Evolutionary conservation across 768 basidiomycete genomes (phyloP), one percentile per base, ranked within the genome.

Genomic region (Termitomyces sp.): DNA sequence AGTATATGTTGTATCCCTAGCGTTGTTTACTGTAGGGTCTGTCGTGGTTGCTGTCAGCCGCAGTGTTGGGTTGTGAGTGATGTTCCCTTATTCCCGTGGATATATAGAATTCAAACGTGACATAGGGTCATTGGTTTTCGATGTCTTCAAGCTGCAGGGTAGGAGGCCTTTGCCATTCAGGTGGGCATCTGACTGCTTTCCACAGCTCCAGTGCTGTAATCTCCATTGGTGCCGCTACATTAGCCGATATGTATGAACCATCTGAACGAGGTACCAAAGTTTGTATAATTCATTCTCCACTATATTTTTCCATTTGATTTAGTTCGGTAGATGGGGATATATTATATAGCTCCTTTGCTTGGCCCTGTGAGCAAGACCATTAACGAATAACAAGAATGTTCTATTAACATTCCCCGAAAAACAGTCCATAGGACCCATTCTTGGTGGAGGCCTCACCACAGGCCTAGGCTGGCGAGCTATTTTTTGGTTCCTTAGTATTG

Each of bases 401-500:
- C 5, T 28, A 4, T 51, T 49, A n/a, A 37, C 21, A 21, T 12
- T 43, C 47, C 43, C 1, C 30, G n/a, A 25, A 23, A 35, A 27
- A 41, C 23, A 76, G 78, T 66, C 80, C 19, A 63, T 90, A 3
- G 89, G 88, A 0, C 87, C 89, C 4, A 77, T 91, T n/a, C 62
- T 91, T 45, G 90, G 90, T 3, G 89, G 90, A 0, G 77, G 71
- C 5, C 70, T 91, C 2, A 85, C 89, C 0, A 76, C 84, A 51
- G 79, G 73, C 0, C 86, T 86, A 67, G 78, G 75, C 51, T 96
- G 94, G 94, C 80, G 89, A 40, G 82, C 86, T 7, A 82, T 84
- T 0, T 92, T 95, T 68, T 95, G 89, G 81, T 91, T 94, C 67
- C 79, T 94, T 21, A 74, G 80, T 0, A 84, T 85, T 27, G 77